Conservation (phyloP, 106 monocot species). For the Acanthochlamys bracteata region DNA sequence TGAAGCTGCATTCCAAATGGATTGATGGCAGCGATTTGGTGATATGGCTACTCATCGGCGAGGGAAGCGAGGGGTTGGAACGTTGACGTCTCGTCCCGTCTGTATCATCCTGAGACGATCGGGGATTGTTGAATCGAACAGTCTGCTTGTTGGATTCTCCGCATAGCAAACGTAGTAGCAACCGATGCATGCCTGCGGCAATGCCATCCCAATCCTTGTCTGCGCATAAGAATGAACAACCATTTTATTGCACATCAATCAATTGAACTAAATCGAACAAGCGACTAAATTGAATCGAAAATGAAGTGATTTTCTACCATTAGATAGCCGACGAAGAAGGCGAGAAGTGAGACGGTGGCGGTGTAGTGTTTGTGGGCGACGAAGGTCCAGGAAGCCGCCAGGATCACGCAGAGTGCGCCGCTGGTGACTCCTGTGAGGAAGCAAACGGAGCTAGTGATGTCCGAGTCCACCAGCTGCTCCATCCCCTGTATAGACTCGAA, state of each 20-base stretch:
- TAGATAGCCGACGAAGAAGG: constrained; percentile 96
- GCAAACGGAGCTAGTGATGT: constrained; percentile 89
- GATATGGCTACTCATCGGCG: too few species aligned
- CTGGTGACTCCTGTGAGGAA: constrained; percentile 83
- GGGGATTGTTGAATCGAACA: constrained; percentile 79
- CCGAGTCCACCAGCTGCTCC: constrained; percentile 82
- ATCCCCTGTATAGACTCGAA: constrained; percentile 69
- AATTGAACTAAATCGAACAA: not conserved
- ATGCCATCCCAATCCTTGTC: constrained; percentile 95
- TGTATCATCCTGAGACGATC: constrained; percentile 49
- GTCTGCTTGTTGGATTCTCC: constrained; percentile 58
- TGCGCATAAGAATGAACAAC: constrained; percentile 8
- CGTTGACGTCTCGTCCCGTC: constrained; percentile 24
- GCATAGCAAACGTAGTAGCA: constrained; percentile 98
- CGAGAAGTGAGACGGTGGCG: constrained; percentile 77
- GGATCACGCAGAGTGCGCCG: constrained; percentile 68
- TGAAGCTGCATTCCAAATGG: too few species aligned
- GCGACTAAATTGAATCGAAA: not conserved
- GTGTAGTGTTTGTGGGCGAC: constrained; percentile 51
- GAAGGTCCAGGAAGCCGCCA: constrained; percentile 76
- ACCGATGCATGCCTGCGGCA: constrained; percentile 87
- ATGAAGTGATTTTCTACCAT: constrained; percentile 30
- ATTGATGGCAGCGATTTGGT: too few species aligned
- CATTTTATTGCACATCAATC: not conserved
- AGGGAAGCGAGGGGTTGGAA: constrained; percentile 64